These are phyloP conservation scores for Porodaedalea pini DNA, from an alignment of 1,284 basidiomycete species.

Conservation along the genomic window DNA sequence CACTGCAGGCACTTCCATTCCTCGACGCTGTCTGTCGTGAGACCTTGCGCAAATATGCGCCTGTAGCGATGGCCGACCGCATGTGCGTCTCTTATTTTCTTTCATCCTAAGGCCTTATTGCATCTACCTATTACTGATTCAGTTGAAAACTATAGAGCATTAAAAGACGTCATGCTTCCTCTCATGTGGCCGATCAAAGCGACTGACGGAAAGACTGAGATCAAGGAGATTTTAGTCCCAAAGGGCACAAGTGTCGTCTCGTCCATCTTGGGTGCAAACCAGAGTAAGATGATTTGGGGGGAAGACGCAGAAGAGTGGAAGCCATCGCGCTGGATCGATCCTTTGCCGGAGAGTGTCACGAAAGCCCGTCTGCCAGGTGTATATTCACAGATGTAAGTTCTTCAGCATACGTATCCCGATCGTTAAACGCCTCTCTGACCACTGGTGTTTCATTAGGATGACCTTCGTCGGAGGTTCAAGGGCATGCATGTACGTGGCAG, in stretches of 20 bases:
- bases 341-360: slow-evolving; percentile 21
- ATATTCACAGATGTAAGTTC: slow-evolving; percentile 35
- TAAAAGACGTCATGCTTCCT: slow-evolving; percentile 26
- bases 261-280: slow-evolving; percentile 26
- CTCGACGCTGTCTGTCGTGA: slow-evolving; percentile 26
- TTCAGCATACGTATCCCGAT: too few species aligned
- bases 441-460: too few species aligned
- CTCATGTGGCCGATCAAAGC: slow-evolving; percentile 26
- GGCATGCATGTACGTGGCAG: slow-evolving; percentile 35
- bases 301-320: slow-evolving; percentile 25
- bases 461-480: slow-evolving; percentile 35
- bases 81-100: background rate
- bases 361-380: slow-evolving; percentile 35
- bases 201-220: slow-evolving; percentile 24
- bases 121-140: slow-evolving; percentile 23
- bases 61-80: background rate
- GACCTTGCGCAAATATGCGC: slow-evolving; percentile 20
- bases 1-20: slow-evolving; percentile 22
- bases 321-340: slow-evolving; percentile 22
- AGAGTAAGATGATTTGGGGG: slow-evolving; percentile 24
- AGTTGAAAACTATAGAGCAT: slow-evolving; percentile 25
- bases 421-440: too few species aligned
- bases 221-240: too few species aligned
- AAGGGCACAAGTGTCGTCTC: slow-evolving; percentile 30
- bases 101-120: background rate